Conservation (phyloP, 169 alveolate species). For the Cryptosporidium xiaoi region DNA sequence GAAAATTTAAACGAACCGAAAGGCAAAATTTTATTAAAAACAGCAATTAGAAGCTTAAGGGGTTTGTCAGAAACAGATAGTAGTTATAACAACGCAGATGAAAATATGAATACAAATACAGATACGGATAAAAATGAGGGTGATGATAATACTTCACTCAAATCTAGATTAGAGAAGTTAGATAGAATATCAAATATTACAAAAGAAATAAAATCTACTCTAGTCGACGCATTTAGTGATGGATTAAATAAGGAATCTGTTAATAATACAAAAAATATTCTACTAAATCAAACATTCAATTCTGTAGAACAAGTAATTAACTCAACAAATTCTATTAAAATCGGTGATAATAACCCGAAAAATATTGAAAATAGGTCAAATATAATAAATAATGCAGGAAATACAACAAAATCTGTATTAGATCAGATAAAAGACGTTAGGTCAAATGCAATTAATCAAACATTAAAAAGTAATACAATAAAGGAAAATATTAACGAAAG, state of each 20-base stretch:
- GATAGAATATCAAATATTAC: slow-evolving; percentile 30
- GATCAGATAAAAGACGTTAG: slow-evolving; percentile 34
- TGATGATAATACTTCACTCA: not conserved
- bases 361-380: no score
- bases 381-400: no score
- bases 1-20: not conserved
- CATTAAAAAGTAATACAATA: slow-evolving; percentile 21
- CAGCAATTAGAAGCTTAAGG: slow-evolving; percentile 14
- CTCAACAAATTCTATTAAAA: slow-evolving; percentile 9
- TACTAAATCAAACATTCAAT: slow-evolving; percentile 40
- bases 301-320: slow-evolving; percentile 36
- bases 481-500: not conserved
- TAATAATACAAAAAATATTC: slow-evolving; percentile 15
- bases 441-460: slow-evolving; percentile 11
- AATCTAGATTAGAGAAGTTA: not conserved
- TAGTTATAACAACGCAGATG: not conserved
- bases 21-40: not conserved
- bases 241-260: slow-evolving; percentile 33
- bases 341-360: not conserved
- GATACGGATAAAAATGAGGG: no score
- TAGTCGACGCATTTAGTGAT: slow-evolving; percentile 19
- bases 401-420: not conserved
- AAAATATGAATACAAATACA: no score
- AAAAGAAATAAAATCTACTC: slow-evolving; percentile 23
- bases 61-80: slow-evolving; percentile 14